Percentiles rank a stretch among this genome's conserved stretches.
phyloP scores from a whole-genome alignment of 352 stramenopile genomes.

The Phytophthora lateralis region DNA sequence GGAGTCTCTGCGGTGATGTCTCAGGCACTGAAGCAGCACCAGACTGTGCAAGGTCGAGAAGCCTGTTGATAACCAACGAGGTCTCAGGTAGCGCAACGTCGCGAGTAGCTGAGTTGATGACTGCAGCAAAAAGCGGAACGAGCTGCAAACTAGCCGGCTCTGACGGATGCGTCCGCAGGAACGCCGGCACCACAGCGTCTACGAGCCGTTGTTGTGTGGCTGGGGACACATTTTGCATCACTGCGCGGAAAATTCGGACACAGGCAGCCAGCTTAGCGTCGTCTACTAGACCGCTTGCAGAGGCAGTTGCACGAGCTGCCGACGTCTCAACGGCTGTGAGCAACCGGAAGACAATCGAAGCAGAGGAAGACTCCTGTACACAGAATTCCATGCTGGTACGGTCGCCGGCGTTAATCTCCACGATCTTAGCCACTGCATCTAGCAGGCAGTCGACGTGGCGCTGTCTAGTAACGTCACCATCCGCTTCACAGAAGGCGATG shows the following conservation, averaged over 20 bases:
- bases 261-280: conserved; percentile 53
- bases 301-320: conserved; percentile 41
- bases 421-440: conserved; percentile 78
- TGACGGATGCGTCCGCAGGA: conserved; percentile 53
- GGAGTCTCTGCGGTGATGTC: conserved; percentile 28
- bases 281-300: conserved; percentile 35
- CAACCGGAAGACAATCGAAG: conserved; percentile 69
- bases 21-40: conserved; percentile 22
- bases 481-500: conserved; percentile 43
- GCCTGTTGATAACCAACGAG: conserved; percentile 70
- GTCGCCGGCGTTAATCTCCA: conserved; percentile 77
- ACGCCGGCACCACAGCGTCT: conserved; percentile 61
- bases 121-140: conserved; percentile 73
- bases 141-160: conserved; percentile 57
- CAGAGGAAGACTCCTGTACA: conserved; percentile 42
- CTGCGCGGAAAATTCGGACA: conserved; percentile 66
- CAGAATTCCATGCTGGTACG: conserved; percentile 86
- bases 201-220: conserved; percentile 67
- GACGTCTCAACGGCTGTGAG: conserved; percentile 69
- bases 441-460: conserved; percentile 59
- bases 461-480: conserved; percentile 32
- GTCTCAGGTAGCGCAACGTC: conserved; percentile 62
- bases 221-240: conserved; percentile 79
- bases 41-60: conserved; percentile 79
- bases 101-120: conserved; percentile 80